Conservation (phyloP, 257 asterid genomes). For the Solanum tarapatanum region DNA sequence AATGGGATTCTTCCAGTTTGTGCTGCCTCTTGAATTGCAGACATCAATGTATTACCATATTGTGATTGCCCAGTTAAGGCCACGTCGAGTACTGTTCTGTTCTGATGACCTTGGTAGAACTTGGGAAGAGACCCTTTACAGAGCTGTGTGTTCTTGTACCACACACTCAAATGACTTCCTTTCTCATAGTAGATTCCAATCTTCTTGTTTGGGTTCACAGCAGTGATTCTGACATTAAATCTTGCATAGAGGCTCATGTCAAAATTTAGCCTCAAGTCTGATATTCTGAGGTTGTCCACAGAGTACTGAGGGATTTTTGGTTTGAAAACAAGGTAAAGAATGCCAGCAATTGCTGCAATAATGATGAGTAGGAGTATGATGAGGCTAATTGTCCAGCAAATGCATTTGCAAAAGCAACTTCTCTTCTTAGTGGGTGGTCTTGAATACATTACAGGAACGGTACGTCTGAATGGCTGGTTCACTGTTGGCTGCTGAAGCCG, state of each 20-base stretch:
- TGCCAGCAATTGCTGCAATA: slow-evolving; percentile 50
- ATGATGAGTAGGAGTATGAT: slow-evolving; percentile 43
- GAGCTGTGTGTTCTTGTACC: slow-evolving; percentile 64
- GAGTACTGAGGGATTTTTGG: slow-evolving; percentile 83
- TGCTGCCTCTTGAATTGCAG: slow-evolving; percentile 75
- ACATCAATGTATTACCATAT: slow-evolving; percentile 56
- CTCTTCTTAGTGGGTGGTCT: slow-evolving; percentile 16
- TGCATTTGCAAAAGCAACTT: slow-evolving; percentile 53
- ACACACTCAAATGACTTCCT: slow-evolving; percentile 71
- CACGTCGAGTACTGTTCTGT: slow-evolving; percentile 44
- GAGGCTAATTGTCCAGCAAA: slow-evolving; percentile 68
- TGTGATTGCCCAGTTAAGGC: slow-evolving; percentile 54
- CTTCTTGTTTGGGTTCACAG: slow-evolving; percentile 68
- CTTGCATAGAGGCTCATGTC: slow-evolving; percentile 65
- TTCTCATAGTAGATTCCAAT: slow-evolving; percentile 81
- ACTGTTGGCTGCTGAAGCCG: slow-evolving; percentile 8
- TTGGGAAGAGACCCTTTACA: slow-evolving; percentile 67
- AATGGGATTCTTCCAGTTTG: slow-evolving; percentile 72
- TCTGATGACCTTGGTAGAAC: slow-evolving; percentile 84
- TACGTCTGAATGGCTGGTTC: slow-evolving; percentile 11
- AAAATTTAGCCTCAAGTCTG: slow-evolving; percentile 57
- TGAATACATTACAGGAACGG: slow-evolving; percentile 12
- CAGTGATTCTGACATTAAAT: slow-evolving; percentile 63
- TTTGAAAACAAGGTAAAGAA: slow-evolving; percentile 51
- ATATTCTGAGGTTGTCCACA: slow-evolving; percentile 63